Base-by-base conservation (phyloP, 208 protist genomes). In the Naegleria fowleri region DNA sequence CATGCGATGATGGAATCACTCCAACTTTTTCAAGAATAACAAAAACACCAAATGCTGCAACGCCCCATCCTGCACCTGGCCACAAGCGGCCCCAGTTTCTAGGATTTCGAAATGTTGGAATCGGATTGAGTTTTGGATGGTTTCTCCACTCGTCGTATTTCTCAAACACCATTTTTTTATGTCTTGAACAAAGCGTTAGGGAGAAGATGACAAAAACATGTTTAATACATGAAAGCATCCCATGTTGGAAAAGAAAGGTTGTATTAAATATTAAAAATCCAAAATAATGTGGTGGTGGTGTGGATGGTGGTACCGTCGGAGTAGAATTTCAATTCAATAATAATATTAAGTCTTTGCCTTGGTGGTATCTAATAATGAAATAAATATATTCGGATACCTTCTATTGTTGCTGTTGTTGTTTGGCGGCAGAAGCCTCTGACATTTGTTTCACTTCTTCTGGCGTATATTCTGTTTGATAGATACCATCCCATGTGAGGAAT, bases 371-470 rank as follows among this genome's bases (percentile, higher is more conserved):
- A 48, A 48, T 48, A 48, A 48, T 48, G 43, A 48, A 48, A 48
- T 48, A 48, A 48, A 48, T 67, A 67, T 67, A 29, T 67, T 67
- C 13, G 11, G 19, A 29, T 29, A 13, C 19, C 19, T 2, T 4
- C 11, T 67, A n/a, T 19, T 67, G 19, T 67, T 67, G 55, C 19
- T 67, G 22, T 67, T 67, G 55, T 67, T 67, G 55, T 67, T 15
- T 15, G 11, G 11, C 19, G 5, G 5, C 9, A 58, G 51, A 5
- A 67, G 55, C 55, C 11, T 15, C 55, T 67, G 11, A 29, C 55
- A 67, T 67, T 67, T 67, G 55, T 67, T 67, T 67, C 41, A 88
- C 11, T 39, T 88, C 84, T 38, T 88, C 84, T 58, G 39, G 41
- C 19, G 84, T 58, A 33, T 39, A 88, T 36, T 52, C 41, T 38